Conservation (phyloP, 208 protist species). For the Wallacemonas sp. region DNA sequence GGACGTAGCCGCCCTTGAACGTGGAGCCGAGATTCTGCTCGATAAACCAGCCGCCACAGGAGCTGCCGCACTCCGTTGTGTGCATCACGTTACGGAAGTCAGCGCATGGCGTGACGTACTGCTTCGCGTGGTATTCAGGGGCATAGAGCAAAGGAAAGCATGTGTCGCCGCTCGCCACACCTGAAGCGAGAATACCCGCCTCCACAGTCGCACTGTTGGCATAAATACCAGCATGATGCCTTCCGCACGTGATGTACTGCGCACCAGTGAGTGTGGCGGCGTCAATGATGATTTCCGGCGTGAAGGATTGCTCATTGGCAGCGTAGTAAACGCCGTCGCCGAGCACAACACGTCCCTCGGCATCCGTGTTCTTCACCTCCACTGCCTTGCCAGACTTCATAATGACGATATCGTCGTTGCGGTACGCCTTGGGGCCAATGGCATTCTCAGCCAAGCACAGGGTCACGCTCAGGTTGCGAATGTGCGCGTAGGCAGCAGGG, state of each 20-base stretch:
- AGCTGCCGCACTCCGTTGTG: constrained; percentile 56
- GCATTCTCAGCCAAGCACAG: constrained; percentile 92
- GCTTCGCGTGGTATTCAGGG: constrained; percentile 71
- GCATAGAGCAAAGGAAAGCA: constrained; percentile 85
- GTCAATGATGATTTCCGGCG: constrained; percentile 77
- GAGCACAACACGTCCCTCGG: constrained; percentile 92
- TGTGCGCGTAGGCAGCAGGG: too few relatives aligned
- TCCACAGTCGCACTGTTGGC: constrained; percentile 64
- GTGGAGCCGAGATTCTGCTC: constrained; percentile 47
- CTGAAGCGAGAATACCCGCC: constrained; percentile 41
- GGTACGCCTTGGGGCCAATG: constrained; percentile 67
- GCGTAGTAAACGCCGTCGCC: constrained; percentile 88
- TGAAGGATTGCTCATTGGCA: constrained; percentile 51
- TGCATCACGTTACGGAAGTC: constrained; percentile 78
- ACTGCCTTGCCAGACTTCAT: constrained; percentile 89
- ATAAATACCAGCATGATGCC: constrained; percentile 73
- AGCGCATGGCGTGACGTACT: constrained; percentile 64
- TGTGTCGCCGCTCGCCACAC: constrained; percentile 58
- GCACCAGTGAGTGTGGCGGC: constrained; percentile 92
- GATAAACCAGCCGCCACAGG: constrained; percentile 81
- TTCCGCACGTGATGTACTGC: constrained; percentile 81
- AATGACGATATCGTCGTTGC: constrained; percentile 88
- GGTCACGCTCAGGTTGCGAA: constrained; percentile 46
- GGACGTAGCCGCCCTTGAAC: constrained; percentile 73
- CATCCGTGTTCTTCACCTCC: constrained; percentile 94